Conservation (phyloP, 129 eudicot species). For the Saposhnikovia divaricata region DNA sequence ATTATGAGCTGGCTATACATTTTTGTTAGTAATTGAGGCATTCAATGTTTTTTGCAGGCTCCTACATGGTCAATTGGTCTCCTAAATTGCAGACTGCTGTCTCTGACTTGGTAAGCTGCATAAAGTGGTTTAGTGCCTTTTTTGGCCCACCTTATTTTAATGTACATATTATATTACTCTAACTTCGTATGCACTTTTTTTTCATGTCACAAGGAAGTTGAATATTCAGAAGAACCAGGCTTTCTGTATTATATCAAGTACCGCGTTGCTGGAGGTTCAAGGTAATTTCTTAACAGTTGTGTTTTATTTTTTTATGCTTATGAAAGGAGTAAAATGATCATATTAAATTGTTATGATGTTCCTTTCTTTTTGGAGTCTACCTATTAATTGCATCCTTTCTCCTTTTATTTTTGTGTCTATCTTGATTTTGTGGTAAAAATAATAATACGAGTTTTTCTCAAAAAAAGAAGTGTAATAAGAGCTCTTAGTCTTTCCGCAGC, state of each 20-base stretch:
- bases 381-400: too few relatives aligned
- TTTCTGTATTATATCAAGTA: slow-evolving; percentile 80
- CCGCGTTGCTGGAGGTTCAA: slow-evolving; percentile 98
- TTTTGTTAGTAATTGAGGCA: neutral
- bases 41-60: slow-evolving; percentile 51
- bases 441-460: neutral
- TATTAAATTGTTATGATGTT: neutral
- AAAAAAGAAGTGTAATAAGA: neutral
- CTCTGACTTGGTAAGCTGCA: slow-evolving; percentile 78
- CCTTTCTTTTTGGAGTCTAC: neutral
- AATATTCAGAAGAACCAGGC: slow-evolving; percentile 98
- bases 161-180: neutral
- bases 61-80: slow-evolving; percentile 99
- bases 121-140: neutral
- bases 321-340: neutral
- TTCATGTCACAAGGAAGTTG: slow-evolving; percentile 70
- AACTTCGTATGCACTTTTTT: slow-evolving; percentile 6
- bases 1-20: neutral
- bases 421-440: neutral
- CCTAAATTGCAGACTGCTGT: slow-evolving; percentile 97
- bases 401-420: neutral
- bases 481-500: neutral
- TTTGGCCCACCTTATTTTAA: neutral
- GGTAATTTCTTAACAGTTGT: slow-evolving; percentile 28
- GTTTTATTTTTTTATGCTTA: slow-evolving; percentile 2